Base-by-base conservation (phyloP, 805 yeast genomes). In the Candida coleopterorum region DNA sequence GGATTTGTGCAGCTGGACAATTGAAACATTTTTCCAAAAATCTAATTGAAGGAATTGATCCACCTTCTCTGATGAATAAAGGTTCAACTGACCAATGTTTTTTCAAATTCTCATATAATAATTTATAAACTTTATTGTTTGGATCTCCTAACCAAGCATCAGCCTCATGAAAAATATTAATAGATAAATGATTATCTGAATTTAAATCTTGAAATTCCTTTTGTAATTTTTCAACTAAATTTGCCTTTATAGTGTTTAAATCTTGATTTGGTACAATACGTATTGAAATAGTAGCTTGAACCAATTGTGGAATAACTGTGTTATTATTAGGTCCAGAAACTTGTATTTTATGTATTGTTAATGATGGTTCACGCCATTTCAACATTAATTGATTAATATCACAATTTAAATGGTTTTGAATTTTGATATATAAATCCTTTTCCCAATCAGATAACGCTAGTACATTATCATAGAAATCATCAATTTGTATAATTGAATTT, bases 101-200 rank as follows among this genome's bases (percentile, higher is more conserved):
- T 28, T 65, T 60, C 22, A 90, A 66, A 34, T 84, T 86, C 17
- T 75, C 63, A 37, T 72, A 68, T 24, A 93, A 63, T 7, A 83
- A 70, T 48, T 75, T 70, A 56, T 85, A 93, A 2, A 89, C 86
- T 29, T 70, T 70, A 51, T 85, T 88, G 10, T 68, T 60, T 10
- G 89, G 83, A 48, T 93, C 88, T 4, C 97, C 97, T 8, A 90
- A 63, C 98, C 98, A 90, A 2, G 97, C 95, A 49, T 89, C 97
- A 0, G 96, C 95, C 52, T 84, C 90, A 51, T 87, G 88, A 40
- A 80, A 71, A 28, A 89, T 71, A 17, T 72, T 66, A 15, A 89
- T 62, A 9, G 60, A 56, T 25, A 90, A 49, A 20, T 72, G 70
- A 55, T 93, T 93, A 5, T 72, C 74, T 0, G 93, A 73, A 2